These are phyloP conservation scores for Aureobasidium leucospermi DNA, from an alignment of 2,329 filamentous ascomycete species.

Conservation along the genomic window DNA sequence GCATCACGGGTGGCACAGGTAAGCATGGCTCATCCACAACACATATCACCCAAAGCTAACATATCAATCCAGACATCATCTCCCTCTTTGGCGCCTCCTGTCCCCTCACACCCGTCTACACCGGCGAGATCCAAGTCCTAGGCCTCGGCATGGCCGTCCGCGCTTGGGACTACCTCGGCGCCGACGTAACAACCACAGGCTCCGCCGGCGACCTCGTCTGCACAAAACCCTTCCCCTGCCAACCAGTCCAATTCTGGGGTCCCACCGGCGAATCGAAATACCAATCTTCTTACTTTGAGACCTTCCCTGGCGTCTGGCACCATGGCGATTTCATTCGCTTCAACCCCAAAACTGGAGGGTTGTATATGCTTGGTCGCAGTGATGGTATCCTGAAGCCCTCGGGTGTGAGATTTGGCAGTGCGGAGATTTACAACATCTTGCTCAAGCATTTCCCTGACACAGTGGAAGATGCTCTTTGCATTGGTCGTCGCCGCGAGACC, in stretches of 20 bases:
- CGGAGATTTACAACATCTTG: constrained; percentile 95
- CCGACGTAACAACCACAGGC: constrained; percentile 52
- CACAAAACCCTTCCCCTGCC: constrained; percentile 76
- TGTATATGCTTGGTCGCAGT: constrained; percentile 85
- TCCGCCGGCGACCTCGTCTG: constrained; percentile 86
- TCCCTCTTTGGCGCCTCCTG: constrained; percentile 87
- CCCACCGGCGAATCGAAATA: constrained; percentile 67
- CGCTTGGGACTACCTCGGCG: constrained; percentile 46
- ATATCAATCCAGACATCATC: constrained; percentile 71
- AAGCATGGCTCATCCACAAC: constrained; percentile 38
- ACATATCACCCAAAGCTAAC: background rate
- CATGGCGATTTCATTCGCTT: constrained; percentile 85
- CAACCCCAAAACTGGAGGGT: constrained; percentile 63
- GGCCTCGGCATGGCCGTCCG: constrained; percentile 46
- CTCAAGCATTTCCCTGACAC: constrained; percentile 71
- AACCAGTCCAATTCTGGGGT: constrained; percentile 87
- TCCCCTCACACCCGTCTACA: constrained; percentile 41
- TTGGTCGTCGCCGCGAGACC: constrained; percentile 63
- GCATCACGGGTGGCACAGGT: constrained; percentile 71
- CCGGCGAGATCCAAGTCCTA: constrained; percentile 43
- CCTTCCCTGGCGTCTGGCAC: constrained; percentile 75
- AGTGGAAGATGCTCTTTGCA: constrained; percentile 79
- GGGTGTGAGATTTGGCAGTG: constrained; percentile 84
- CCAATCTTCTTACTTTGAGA: constrained; percentile 76
- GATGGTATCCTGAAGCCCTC: constrained; percentile 90